Evolutionary conservation across 2,329 filamentous ascomycete species (phyloP), one percentile per base, ranked within the genome.

Genomic region (Diatrype stigma): DNA sequence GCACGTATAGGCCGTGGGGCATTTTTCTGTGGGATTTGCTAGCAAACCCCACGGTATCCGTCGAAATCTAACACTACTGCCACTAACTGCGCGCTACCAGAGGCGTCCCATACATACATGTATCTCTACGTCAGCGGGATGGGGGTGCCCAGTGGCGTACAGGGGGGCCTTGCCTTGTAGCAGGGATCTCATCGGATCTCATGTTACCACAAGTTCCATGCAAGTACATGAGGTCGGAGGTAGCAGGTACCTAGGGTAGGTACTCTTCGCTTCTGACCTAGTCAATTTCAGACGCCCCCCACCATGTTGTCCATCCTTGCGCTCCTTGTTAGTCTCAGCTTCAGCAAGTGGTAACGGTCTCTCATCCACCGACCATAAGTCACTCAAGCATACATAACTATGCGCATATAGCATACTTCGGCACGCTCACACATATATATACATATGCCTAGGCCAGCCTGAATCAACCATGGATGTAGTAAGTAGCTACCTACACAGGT

Each of bases 81-180:
- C 26, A 30, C 26, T 30, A 30, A 30, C 26, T 30, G 40, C 21
- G 10, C 12, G 34, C 34, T 37, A 37, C 34, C 16, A 37, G 6
- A 12, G 34, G 12, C 6, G 12, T 37, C n/a, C 12, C 34, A 16
- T 37, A 37, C 37, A 22, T 40, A 16, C 16, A 37, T 17, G 12
- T 40, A 44, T 44, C 22, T 44, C 40, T 44, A 44, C 22, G 40
- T 44, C 40, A 44, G 40, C 22, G 40, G 40, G 40, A n/a, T 23
- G 16, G 40, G 22, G 22, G 40, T n/a, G n/a, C 6, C 22, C 6
- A 40, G 12, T 22, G 17, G 17, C 37, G 37, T 40, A 40, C 40
- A 44, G 40, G 14, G 40, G 1, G 21, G 40, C 21, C 37, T 44
- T 23, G n/a, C n/a, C 40, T 28, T 6, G 40, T 44, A 23, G 22